Percentiles rank a stretch among this genome's conserved stretches.
Evolutionary conservation across 306 rosid species (phyloP).

Genomic region (Prinsepia uniflora): DNA sequence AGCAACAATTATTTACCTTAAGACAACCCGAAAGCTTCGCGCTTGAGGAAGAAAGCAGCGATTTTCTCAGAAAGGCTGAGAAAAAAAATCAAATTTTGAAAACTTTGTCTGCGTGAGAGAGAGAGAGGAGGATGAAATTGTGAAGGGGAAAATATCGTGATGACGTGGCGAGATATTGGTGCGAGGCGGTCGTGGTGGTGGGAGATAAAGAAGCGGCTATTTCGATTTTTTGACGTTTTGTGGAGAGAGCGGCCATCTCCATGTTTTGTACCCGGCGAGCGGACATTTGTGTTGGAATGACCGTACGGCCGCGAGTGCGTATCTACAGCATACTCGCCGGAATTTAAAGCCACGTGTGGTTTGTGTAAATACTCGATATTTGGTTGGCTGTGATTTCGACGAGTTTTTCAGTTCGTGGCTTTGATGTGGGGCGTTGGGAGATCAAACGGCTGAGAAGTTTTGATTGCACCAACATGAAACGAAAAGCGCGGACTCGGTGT

Average conservation of each 20-base stretch:
- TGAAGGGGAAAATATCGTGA: constrained; percentile 3
- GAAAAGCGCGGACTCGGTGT: neutral
- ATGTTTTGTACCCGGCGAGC: neutral
- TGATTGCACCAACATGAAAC: neutral
- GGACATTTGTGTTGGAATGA: neutral
- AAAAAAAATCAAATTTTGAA: constrained; percentile 10
- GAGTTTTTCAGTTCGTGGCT: neutral
- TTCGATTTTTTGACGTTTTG: constrained; percentile 16
- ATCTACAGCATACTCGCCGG: neutral
- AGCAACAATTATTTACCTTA: constrained; percentile 30
- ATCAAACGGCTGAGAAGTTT: neutral
- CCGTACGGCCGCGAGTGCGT: neutral
- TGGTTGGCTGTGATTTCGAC: neutral
- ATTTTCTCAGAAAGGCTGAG: neutral
- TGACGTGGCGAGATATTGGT: constrained; percentile 16
- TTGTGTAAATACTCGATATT: no score
- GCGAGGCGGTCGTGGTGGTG: constrained; percentile 7
- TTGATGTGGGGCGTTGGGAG: neutral
- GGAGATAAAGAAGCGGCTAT: neutral
- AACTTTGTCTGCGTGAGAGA: neutral
- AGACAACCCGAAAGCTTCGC: constrained; percentile 19
- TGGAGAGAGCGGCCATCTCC: constrained; percentile 11
- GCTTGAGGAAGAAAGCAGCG: neutral
- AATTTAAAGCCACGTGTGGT: neutral
- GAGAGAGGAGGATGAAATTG: constrained; percentile 16